Evolutionary conservation across 306 rosid genomes (phyloP).

Genomic region (Acacia melanoxylon): DNA sequence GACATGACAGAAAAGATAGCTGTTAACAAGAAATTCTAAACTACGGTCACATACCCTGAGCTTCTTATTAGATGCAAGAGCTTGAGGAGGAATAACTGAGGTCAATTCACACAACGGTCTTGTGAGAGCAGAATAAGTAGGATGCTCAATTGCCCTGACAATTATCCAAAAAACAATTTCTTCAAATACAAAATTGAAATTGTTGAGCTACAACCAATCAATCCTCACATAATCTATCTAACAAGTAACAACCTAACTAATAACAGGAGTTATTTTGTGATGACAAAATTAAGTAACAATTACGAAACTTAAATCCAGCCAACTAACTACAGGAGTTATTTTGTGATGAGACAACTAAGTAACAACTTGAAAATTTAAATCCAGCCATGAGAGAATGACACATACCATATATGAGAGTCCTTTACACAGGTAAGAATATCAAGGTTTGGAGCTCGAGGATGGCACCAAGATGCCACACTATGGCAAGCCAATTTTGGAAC

Average conservation of each 20-base stretch:
- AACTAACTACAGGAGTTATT: background rate
- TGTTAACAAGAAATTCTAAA: background rate
- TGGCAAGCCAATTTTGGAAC: constrained; percentile 97
- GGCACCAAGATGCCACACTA: constrained; percentile 99
- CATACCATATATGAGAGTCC: constrained; percentile 97
- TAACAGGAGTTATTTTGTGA: background rate
- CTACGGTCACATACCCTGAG: constrained; percentile 69
- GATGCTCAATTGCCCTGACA: constrained; percentile 97
- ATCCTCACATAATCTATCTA: background rate
- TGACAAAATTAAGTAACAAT: constrained; percentile 1
- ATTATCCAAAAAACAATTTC: constrained; percentile 23
- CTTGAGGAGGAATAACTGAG: constrained; percentile 87
- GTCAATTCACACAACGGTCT: constrained; percentile 97
- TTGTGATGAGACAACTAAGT: background rate
- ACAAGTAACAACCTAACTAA: background rate
- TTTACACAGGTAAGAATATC: constrained; percentile 96
- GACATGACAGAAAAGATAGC: constrained; percentile 13
- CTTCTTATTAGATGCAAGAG: constrained; percentile 89
- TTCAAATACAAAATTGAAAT: constrained; percentile 26
- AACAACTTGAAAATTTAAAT: constrained; percentile 21
- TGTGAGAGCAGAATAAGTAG: constrained; percentile 96
- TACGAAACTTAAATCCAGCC: constrained; percentile 29
- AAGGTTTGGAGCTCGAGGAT: constrained; percentile 98
- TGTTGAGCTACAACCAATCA: background rate
- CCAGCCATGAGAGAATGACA: constrained; percentile 17